Conservation (phyloP, 2,329 filamentous ascomycete species). For the Teratosphaeria viscida region DNA sequence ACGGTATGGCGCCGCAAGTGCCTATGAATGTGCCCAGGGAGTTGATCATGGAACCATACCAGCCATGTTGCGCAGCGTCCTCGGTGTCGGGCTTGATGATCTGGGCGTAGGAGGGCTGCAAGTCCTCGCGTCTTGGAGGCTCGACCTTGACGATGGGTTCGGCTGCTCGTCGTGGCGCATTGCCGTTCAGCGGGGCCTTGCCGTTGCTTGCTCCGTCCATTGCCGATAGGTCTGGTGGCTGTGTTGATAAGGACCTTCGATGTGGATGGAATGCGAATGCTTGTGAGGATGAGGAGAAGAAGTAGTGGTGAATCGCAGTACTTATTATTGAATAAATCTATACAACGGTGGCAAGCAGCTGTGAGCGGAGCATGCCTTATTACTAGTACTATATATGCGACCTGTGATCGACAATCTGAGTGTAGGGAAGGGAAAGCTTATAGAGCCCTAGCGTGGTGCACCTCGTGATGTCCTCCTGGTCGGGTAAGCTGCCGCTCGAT, state of each 20-base stretch:
- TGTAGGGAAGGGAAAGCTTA: neutral
- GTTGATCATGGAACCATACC: conserved; percentile 84
- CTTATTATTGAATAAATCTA: neutral
- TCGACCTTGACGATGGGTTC: conserved; percentile 49
- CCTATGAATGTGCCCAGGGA: conserved; percentile 64
- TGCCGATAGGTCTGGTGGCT: neutral
- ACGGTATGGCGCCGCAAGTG: conserved; percentile 74
- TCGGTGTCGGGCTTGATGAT: conserved; percentile 48
- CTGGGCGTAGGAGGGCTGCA: conserved; percentile 63
- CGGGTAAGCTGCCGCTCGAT: neutral
- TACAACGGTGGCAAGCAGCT: neutral
- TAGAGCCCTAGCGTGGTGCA: neutral
- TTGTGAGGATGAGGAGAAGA: neutral
- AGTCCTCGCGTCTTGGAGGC: conserved; percentile 69
- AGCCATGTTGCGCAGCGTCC: conserved; percentile 64
- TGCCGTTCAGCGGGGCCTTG: conserved; percentile 27
- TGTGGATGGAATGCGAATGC: neutral
- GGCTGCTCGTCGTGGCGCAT: conserved; percentile 5
- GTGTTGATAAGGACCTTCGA: neutral
- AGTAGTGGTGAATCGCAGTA: neutral
- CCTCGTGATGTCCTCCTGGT: neutral
- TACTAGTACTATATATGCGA: too few species aligned
- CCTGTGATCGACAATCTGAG: too few species aligned
- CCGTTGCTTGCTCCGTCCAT: conserved; percentile 19
- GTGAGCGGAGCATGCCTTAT: too few species aligned